phyloP scores from a whole-genome alignment of 345 rosid genomes.

The Kandelia obovata region DNA sequence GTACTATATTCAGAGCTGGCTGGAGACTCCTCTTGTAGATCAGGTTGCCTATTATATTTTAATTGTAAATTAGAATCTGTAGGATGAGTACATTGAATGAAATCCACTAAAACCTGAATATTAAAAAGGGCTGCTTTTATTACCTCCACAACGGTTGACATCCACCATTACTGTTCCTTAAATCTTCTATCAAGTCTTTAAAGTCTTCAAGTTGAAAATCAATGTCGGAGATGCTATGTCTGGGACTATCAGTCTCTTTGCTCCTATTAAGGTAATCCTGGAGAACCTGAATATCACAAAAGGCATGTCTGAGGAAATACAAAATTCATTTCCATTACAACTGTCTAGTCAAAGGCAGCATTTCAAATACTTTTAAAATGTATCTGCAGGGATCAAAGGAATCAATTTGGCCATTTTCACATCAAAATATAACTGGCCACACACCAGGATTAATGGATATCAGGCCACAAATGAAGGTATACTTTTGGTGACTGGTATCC shows the following conservation, averaged over 20 bases:
- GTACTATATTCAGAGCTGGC: conserved; percentile 87
- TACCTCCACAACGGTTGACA: conserved; percentile 81
- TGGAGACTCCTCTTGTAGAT: conserved; percentile 70
- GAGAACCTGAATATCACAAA: conserved; percentile 51
- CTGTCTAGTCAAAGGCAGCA: background rate
- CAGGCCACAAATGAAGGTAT: background rate
- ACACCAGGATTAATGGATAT: background rate
- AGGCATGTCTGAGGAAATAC: conserved; percentile 12
- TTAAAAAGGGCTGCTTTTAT: conserved; percentile 2
- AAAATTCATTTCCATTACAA: background rate
- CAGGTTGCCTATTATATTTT: conserved; percentile 60
- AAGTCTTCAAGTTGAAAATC: conserved; percentile 70
- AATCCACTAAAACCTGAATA: conserved; percentile 11
- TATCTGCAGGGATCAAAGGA: background rate
- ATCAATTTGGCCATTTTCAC: background rate
- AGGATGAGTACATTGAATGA: conserved; percentile 6
- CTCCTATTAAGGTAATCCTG: conserved; percentile 68
- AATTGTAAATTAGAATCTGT: conserved; percentile 18
- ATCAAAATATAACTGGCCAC: background rate
- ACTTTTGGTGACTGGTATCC: no score
- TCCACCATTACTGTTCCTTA: conserved; percentile 55
- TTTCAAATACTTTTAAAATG: background rate
- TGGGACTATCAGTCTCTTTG: conserved; percentile 55
- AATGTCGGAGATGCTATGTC: conserved; percentile 47
- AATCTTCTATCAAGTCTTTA: conserved; percentile 63